A percentile compares a stretch with the other conserved stretches of the same genome.
Evolutionary conservation across 768 basidiomycete genomes (phyloP).

Genomic region (Ramaria rubella): DNA sequence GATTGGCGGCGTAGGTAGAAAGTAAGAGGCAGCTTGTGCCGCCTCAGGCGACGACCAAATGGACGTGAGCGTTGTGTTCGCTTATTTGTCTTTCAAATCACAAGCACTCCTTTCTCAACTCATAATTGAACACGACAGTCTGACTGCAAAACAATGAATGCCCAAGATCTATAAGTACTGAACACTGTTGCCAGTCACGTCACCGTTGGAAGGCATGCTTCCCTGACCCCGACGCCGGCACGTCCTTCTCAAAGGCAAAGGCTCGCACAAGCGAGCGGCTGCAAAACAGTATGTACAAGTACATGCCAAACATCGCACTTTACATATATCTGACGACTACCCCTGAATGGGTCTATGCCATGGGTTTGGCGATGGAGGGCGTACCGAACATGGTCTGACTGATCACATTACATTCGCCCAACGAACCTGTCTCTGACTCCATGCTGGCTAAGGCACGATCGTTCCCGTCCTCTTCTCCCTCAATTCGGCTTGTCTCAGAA

Average conservation of each 20-base stretch:
- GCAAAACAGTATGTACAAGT: too few species aligned
- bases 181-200: too few species aligned
- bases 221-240: too few species aligned
- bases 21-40: neutral
- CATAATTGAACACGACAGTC: neutral
- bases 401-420: neutral
- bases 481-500: too few species aligned
- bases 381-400: neutral
- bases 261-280: too few species aligned
- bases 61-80: neutral
- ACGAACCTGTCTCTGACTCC: too few species aligned
- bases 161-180: too few species aligned
- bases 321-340: neutral
- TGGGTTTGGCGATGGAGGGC: neutral
- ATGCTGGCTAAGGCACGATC: too few species aligned
- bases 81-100: neutral
- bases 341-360: neutral
- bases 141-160: too few species aligned
- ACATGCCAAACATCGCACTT: neutral
- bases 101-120: neutral
- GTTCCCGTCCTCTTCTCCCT: too few species aligned
- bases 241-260: too few species aligned
- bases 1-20: neutral
- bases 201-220: too few species aligned
- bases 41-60: constrained; percentile 4